Evolutionary conservation across 139 green algal species (phyloP).

Genomic region (Bryopsis sp.): DNA sequence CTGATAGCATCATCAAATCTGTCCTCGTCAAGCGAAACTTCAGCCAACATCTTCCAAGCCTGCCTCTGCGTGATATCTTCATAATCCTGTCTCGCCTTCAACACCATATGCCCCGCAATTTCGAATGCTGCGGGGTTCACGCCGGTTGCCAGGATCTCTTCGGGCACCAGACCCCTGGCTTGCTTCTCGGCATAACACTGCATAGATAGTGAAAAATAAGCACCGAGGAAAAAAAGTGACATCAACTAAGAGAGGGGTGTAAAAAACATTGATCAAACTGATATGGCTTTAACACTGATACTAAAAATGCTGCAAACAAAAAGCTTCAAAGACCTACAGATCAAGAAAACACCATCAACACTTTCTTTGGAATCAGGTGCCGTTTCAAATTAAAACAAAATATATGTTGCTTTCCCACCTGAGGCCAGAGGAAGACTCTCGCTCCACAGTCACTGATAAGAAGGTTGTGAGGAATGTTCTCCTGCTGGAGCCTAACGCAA

Average conservation of each 20-base stretch:
- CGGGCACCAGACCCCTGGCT: conserved; percentile 53
- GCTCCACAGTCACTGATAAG: conserved; percentile 81
- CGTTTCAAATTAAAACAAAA: too few species aligned
- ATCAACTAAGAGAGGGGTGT: too few species aligned
- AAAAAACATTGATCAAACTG: too few species aligned
- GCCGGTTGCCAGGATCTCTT: conserved; percentile 41
- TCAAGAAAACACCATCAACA: too few species aligned
- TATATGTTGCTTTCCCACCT: too few species aligned
- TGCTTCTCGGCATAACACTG: conserved; percentile 75
- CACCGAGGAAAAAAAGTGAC: too few species aligned
- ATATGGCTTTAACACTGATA: too few species aligned
- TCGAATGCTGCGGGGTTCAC: conserved; percentile 96
- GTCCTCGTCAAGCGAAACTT: conserved; percentile 50
- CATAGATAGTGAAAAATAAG: conserved; percentile 3
- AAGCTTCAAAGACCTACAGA: too few species aligned
- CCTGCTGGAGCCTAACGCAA: conserved; percentile 54
- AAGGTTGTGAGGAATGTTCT: conserved; percentile 94
- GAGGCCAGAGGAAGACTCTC: conserved; percentile 82
- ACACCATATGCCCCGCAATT: conserved; percentile 91
- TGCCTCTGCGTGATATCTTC: conserved; percentile 50
- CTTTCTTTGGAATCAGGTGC: too few species aligned
- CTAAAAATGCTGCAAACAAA: too few species aligned
- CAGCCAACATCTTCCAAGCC: conserved; percentile 52
- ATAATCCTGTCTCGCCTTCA: conserved; percentile 84
- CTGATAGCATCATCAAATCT: conserved; percentile 28